Evolutionary conservation across 805 yeast genomes (phyloP), one percentile per base, ranked within the genome.

Genomic region (Sugiyamaella mastotermitis): DNA sequence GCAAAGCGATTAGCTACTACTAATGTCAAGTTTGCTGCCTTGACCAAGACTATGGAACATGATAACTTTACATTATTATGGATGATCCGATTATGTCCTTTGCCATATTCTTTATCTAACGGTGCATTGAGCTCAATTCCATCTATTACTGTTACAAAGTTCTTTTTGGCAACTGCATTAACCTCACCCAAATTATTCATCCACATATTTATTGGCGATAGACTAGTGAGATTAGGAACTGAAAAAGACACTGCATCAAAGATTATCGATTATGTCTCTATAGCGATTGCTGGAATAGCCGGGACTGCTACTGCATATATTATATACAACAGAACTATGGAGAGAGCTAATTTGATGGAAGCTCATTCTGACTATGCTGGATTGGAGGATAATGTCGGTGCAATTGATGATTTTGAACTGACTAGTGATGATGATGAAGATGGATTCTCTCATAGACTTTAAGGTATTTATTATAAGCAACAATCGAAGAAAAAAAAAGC

Each of bases 51-150:
- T 3, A 58, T 90, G 42, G 94, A 85, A 41, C 73, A 75, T 39
- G 80, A 81, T 48, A 74, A 78, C 41, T 71, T 87, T 41, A 57
- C 78, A 46, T 60, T 92, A 17, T 60, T 90, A 37, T 73, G 82
- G 37, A 65, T 90, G 54, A 71, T 90, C 20, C 68, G 97, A 39
- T 59, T 90, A 41, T 86, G 96, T 50, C 98, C 98, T 0, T 71
- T 90, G 51, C 97, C 97, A 0, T 92, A 87, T 56, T 86, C 96
- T 2, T 64, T 90, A 22, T 80, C 92, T 0, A 90, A 90, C 53
- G 97, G 96, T 3, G 97, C 95, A 0, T 68, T 92, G 48, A 92
- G 95, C 7, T 80, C 94, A 1, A 74, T 90, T 10, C 95, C 94
- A 0, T 82, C 84, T 13, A 69, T 90, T 9, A 66, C 80, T 0